These are phyloP conservation scores for Populus euphratica DNA, from an alignment of 345 rosid species.

Conservation along the genomic window DNA sequence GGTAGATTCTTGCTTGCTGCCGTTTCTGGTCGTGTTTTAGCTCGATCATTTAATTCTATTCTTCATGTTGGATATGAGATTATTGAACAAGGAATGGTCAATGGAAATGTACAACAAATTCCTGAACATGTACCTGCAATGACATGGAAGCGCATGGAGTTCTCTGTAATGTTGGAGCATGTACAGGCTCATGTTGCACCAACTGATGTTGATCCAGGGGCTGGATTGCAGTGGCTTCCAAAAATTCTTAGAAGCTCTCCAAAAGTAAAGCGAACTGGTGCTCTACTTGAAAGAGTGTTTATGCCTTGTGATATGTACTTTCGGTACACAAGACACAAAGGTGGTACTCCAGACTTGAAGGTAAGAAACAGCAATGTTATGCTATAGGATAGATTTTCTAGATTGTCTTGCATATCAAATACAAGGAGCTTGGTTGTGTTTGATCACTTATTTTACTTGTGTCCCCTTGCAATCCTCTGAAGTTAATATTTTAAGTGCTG, in stretches of 20 bases:
- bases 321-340: constrained; percentile 92
- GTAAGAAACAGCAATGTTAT: constrained; percentile 40
- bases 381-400: neutral
- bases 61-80: constrained; percentile 84
- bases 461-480: neutral
- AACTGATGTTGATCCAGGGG: constrained; percentile 99
- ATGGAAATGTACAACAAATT: constrained; percentile 49
- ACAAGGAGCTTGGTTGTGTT: neutral
- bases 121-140: constrained; percentile 85
- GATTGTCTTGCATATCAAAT: neutral
- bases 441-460: neutral
- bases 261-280: constrained; percentile 95
- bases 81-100: constrained; percentile 86
- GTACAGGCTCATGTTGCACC: constrained; percentile 99
- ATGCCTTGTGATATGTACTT: constrained; percentile 99
- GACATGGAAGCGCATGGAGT: constrained; percentile 87
- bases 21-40: constrained; percentile 93
- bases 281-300: constrained; percentile 95
- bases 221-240: constrained; percentile 99
- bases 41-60: constrained; percentile 82
- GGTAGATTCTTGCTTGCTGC: constrained; percentile 98
- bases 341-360: constrained; percentile 93
- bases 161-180: constrained; percentile 92
- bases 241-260: constrained; percentile 83
- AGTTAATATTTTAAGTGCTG: neutral